These are phyloP conservation scores for Diplogelasinospora grovesii DNA, from an alignment of 495 filamentous ascomycete species.

Conservation along the genomic window DNA sequence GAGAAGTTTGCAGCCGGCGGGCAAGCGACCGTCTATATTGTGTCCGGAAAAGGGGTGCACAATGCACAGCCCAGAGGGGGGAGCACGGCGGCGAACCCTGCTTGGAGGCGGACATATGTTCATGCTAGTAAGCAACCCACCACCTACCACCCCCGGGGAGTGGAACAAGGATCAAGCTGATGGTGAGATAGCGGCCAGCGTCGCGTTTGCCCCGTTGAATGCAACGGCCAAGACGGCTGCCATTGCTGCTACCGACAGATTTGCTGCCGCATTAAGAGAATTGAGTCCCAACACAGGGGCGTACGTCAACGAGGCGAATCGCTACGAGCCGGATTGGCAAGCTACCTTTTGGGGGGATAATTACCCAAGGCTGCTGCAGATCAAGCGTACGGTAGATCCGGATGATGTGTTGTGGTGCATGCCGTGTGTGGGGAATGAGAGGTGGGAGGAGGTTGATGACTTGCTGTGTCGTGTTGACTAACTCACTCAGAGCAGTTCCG, in stretches of 20 bases:
- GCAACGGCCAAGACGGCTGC: constrained; percentile 31
- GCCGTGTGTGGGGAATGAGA: constrained; percentile 51
- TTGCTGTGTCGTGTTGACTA: constrained; percentile 23
- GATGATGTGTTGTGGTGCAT: constrained; percentile 46
- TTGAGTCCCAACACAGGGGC: constrained; percentile 27
- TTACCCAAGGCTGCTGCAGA: constrained; percentile 27
- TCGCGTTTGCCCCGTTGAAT: constrained; percentile 33
- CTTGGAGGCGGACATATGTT: constrained; percentile 47
- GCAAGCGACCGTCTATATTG: constrained; percentile 16
- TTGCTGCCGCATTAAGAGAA: constrained; percentile 30
- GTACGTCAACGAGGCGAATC: constrained; percentile 34
- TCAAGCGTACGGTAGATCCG: constrained; percentile 48
- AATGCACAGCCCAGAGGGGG: constrained; percentile 36
- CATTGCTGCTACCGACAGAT: constrained; percentile 35
- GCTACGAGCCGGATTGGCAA: constrained; percentile 39
- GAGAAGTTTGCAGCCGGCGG: constrained; percentile 8
- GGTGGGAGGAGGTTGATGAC: constrained; percentile 34
- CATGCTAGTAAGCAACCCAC: constrained; percentile 21
- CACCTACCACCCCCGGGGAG: too few relatives aligned
- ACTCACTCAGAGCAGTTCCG: too few relatives aligned
- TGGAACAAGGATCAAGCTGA: too few relatives aligned
- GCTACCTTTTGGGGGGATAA: constrained; percentile 37
- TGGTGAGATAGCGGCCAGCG: constrained; percentile 14
- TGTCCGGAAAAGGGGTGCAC: constrained; percentile 25
- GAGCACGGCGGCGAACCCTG: constrained; percentile 41